Evolutionary conservation across 2,329 filamentous ascomycete species (phyloP), one percentile per base, ranked within the genome.

Genomic region (Lecanicillium sp.): DNA sequence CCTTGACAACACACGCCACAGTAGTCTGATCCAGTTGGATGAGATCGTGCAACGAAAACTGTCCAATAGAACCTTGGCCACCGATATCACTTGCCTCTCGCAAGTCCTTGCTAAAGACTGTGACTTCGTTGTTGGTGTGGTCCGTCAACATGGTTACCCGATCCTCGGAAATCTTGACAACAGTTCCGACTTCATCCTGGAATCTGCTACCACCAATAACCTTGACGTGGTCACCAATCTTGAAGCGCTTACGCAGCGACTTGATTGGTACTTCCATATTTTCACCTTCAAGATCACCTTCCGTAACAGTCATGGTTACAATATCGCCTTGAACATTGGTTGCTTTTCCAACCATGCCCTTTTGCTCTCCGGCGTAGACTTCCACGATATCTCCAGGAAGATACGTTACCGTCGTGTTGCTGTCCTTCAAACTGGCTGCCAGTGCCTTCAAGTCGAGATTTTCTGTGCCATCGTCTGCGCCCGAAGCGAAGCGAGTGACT

Each of bases 21-120:
- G 90, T 96, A 3, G 88, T 82, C 29, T 86, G 79, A 59, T 96
- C 90, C 44, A 98, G 76, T 62, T 96, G 89, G 12, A 98, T 87
- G 18, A 98, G 73, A 57, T 98, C 92, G 51, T 94, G 87, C 25
- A 98, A 78, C 49, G 89, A 84, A 59, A 85, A 96, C 60, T 94
- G 85, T 9, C 87, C 87, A n/a, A 90, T 67, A 22, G 80, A 78
- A 19, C 86, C 84, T 53, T 89, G 81, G 13, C 86, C 88, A 45
- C 88, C 89, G 50, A 88, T 87, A 56, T 96, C 92, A 40, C 86
- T 87, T 19, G 92, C 92, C 60, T 95, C 86, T 49, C 94, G 79
- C 44, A 98, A 66, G 64, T 98, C 92, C 59, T 94, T 95, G 67
- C 90, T 95, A 57, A 98, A 98, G 25, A 98, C 92, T 0, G 89